Base-by-base conservation (phyloP, 352 stramenopile genomes). In the Phytophthora parvispora region DNA sequence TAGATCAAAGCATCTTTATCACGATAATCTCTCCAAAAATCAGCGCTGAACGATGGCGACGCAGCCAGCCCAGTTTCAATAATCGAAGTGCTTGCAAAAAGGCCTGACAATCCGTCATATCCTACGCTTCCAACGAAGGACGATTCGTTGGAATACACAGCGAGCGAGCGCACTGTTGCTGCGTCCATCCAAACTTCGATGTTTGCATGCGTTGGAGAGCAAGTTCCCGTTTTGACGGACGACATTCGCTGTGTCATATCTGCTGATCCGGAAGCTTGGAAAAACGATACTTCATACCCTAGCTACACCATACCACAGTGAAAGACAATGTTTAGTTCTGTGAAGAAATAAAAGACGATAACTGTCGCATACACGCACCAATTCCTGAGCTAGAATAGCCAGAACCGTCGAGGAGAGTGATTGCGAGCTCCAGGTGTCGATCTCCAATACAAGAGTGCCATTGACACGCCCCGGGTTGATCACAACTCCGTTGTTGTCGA, bases 1-100 rank as follows among this genome's bases (percentile, higher is more conserved):
- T 75, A 48, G 28, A 85, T 83, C 29, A 84, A 38, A 6, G 43
- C 25, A 6, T 82, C 56, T 12, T 52, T 77, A 8, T 72, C 50
- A 8, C 43, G 57, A 60, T 83, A 90, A 49, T 84, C 75, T 45
- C 82, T 67, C 78, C 80, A 90, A 47, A 86, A 89, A 31, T 89
- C 82, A 6, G 75, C 69, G 22, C 58, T 71, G 43, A 81, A 87
- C 1, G 67, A 22, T 3, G 76, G 64, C 0, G 36, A 64, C 6
- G 48, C n/a, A 59, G 68, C 69, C 8, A 75, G 40, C 1, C 74
- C 79, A 15, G 86, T 43, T 9, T 66, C 52, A 12, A 89, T 67
- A n/a, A 89, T 58, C 20, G 68, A 50, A 0, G 60, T 62, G 6
- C 75, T 85, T 3, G 74, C 83, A 66, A 84, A 90, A 34, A 84